A percentile compares a stretch with the other conserved stretches of the same genome.
These are phyloP conservation scores for Cyamopsis tetragonoloba DNA, from an alignment of 306 rosid genomes.

Conservation along the genomic window DNA sequence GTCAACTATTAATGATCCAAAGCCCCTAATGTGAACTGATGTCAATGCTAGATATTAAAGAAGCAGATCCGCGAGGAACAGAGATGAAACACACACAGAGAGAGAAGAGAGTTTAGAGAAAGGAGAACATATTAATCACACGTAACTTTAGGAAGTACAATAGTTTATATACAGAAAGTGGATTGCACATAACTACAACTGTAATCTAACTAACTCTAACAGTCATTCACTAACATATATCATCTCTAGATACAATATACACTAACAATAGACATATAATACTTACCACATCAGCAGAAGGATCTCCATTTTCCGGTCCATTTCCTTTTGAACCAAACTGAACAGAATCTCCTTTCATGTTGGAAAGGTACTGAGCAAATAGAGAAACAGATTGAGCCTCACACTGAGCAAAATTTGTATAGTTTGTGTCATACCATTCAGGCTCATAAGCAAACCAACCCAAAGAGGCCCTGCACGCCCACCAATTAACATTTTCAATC, in stretches of 20 bases:
- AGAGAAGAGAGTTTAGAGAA: no score
- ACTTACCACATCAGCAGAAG: constrained; percentile 61
- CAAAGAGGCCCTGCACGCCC: constrained; percentile 69
- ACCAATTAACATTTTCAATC: constrained; percentile 33
- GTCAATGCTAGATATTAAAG: constrained; percentile 15
- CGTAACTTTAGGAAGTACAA: no score
- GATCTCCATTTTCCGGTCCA: constrained; percentile 71
- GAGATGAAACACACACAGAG: no score
- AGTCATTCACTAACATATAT: no score
- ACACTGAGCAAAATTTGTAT: constrained; percentile 73
- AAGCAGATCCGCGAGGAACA: no score
- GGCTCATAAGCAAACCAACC: constrained; percentile 92
- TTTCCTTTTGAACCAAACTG: constrained; percentile 64
- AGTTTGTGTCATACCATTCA: constrained; percentile 80
- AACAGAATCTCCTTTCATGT: constrained; percentile 55
- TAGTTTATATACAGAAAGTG: no score
- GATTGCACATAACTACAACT: no score
- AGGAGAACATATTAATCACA: no score
- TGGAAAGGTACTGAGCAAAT: constrained; percentile 78
- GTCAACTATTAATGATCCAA: constrained; percentile 11
- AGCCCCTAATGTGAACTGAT: not conserved
- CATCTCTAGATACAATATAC: no score
- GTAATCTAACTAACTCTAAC: no score
- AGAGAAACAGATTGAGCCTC: constrained; percentile 92
- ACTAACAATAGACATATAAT: no score